These are phyloP conservation scores for Globisporangium acanthophoron DNA, from an alignment of 352 stramenopile species.

Conservation along the genomic window DNA sequence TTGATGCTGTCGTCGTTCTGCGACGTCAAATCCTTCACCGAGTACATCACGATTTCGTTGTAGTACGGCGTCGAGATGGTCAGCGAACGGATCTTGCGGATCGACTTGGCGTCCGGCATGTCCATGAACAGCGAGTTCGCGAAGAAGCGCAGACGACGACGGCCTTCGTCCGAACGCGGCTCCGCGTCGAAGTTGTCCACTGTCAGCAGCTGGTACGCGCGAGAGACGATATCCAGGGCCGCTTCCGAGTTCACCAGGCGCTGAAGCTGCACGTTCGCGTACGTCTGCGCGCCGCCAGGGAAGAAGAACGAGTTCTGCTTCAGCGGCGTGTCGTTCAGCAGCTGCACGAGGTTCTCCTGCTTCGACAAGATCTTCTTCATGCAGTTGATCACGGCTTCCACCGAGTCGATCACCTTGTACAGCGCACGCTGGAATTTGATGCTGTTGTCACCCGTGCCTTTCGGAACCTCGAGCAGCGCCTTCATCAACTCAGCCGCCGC, in stretches of 20 bases:
- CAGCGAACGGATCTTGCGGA: conserved; percentile 83
- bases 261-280: conserved; percentile 74
- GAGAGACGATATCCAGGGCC: conserved; percentile 78
- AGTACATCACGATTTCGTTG: conserved; percentile 89
- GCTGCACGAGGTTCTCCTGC: conserved; percentile 83
- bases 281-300: conserved; percentile 75
- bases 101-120: conserved; percentile 81
- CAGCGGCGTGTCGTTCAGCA: conserved; percentile 78
- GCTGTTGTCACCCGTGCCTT: conserved; percentile 62
- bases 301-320: conserved; percentile 89
- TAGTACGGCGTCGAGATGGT: conserved; percentile 87
- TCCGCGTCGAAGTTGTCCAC: conserved; percentile 88
- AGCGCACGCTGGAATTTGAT: conserved; percentile 86
- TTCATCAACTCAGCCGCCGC: conserved; percentile 81
- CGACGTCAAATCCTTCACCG: conserved; percentile 79
- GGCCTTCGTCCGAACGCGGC: conserved; percentile 80
- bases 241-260: conserved; percentile 78
- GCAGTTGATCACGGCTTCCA: conserved; percentile 76
- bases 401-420: conserved; percentile 82
- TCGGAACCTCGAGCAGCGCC: conserved; percentile 75
- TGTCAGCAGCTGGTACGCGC: conserved; percentile 81
- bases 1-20: conserved; percentile 93
- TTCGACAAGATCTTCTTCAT: conserved; percentile 83
- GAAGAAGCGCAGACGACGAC: conserved; percentile 83
- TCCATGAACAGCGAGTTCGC: conserved; percentile 89